phyloP scores from a whole-genome alignment of 192 early-diverging fungal species.

The Fimicolochytrium jonesii region DNA sequence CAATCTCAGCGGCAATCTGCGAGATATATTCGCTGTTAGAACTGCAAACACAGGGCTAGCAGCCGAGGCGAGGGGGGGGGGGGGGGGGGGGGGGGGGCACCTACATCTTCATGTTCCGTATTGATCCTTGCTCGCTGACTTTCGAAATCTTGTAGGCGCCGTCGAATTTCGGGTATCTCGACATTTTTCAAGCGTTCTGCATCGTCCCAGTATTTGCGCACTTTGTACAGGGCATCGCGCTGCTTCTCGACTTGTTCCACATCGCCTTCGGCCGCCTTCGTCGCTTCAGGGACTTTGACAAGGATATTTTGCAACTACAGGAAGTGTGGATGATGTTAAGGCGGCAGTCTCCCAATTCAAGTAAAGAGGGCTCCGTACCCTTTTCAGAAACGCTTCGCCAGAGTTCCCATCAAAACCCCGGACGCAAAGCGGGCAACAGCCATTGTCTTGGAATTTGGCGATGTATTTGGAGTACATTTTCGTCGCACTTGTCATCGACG shows the following conservation, averaged over 20 bases:
- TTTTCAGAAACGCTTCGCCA: conserved; percentile 29
- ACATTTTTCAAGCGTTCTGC: conserved; percentile 36
- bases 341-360: background rate
- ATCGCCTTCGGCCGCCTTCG: conserved; percentile 25
- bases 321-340: background rate
- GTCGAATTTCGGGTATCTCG: conserved; percentile 45
- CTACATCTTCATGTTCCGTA: conserved; percentile 23
- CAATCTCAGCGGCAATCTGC: conserved; percentile 20
- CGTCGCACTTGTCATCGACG: conserved; percentile 49
- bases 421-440: conserved; percentile 78
- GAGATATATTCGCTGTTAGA: background rate
- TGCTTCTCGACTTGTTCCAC: conserved; percentile 35
- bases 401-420: conserved; percentile 67
- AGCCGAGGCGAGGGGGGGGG: no score
- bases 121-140: conserved; percentile 1
- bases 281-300: conserved; percentile 28
- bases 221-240: conserved; percentile 24
- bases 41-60: no score
- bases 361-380: conserved; percentile 33
- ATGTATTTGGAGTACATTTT: conserved; percentile 66
- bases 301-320: conserved; percentile 32
- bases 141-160: conserved; percentile 5
- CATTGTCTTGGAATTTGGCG: conserved; percentile 54
- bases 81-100: no score
- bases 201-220: conserved; percentile 44